Base-by-base conservation (phyloP, 768 basidiomycete genomes). In the Hericium coralloides region DNA sequence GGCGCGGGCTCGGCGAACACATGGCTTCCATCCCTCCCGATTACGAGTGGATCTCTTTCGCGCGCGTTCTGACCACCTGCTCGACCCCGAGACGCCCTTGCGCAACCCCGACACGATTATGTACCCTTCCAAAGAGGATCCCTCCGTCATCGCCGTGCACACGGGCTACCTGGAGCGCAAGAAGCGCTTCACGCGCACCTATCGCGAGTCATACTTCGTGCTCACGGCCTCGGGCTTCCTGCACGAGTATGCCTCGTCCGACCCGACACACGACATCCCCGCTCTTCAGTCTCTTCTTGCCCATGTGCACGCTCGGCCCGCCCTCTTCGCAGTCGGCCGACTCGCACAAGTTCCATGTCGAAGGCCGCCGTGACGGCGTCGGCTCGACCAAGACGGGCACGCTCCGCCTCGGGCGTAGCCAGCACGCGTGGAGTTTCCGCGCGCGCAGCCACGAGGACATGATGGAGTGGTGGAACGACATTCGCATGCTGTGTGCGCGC, bases 381-480 rank as follows among this genome's bases (percentile, higher is more conserved):
- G 92, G 89, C 2, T 78, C 81, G 15, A 78, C 77, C 1, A 82
- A 83, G 63, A 71, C 75, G 0, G 84, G 85, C n/a, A 76, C 78
- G 2, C 66, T 84, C 64, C 66, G 79, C 26, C 57, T 62, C 23
- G 23, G 68, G 38, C 59, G 68, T 39, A 70, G 76, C 22, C 74
- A 81, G 55, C 79, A 83, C 64, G 91, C 91, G 26, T 98, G 89
- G 84, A 89, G 85, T 51, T 98, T 99, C 79, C 80, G 93, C 38
- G 81, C 89, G 49, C 75, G 95, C 58, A 88, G 85, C 58, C 83
- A 89, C 62, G 95, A 98, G 60, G 95, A 98, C 63, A 93, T 98
- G 92, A 92, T 98, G 92, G 97, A 99, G 73, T 97, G 97, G 92
- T 99, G 97, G 97, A 98, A 98, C 67, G 97, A 98, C 67, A 77